phyloP scores from a whole-genome alignment of 345 rosid genomes.

The Acer negundo region DNA sequence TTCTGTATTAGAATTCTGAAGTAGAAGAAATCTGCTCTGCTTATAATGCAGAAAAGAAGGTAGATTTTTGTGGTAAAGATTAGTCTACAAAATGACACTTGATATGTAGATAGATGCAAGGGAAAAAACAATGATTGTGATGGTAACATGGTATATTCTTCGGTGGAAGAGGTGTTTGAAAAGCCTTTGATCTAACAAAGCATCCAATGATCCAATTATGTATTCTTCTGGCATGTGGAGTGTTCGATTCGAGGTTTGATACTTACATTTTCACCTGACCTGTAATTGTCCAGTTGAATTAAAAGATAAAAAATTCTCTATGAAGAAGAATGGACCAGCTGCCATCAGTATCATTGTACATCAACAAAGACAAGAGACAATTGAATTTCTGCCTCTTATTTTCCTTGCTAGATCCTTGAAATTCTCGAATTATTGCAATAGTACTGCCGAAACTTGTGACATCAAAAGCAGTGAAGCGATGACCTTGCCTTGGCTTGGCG shows the following conservation, averaged over 20 bases:
- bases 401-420: slow-evolving; percentile 9
- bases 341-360: not conserved
- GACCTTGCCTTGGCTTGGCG: not conserved
- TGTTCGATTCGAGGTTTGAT: not conserved
- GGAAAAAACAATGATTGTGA: not conserved
- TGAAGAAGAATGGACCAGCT: not conserved
- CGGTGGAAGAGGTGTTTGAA: not conserved
- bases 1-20: not conserved
- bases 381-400: not conserved
- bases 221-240: not conserved
- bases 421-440: slow-evolving; percentile 12
- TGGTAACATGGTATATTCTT: not conserved
- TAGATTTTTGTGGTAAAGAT: too few relatives aligned
- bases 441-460: too few relatives aligned
- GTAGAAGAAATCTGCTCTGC: not conserved
- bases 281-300: not conserved
- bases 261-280: not conserved
- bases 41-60: not conserved
- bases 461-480: not conserved
- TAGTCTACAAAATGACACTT: not conserved
- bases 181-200: not conserved
- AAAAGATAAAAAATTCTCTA: not conserved
- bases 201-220: not conserved
- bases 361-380: not conserved
- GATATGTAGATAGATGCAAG: not conserved